Base-by-base conservation (phyloP, 805 yeast genomes). In the Brettanomyces bruxellensis region DNA sequence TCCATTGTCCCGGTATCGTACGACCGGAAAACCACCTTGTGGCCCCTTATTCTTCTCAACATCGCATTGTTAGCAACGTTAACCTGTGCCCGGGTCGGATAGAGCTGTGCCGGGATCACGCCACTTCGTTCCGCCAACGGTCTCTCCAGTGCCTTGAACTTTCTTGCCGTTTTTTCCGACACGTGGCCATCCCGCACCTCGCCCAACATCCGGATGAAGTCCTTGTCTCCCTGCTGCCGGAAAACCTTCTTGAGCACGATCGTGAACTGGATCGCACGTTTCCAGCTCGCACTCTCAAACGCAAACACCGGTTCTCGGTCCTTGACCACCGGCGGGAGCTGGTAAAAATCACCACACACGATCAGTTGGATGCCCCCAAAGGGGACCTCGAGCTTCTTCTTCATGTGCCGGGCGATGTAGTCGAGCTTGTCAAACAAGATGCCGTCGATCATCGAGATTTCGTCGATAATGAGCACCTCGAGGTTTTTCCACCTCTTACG, bases 331-430 rank as follows among this genome's bases (percentile, higher is more conserved):
- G 95, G 95, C 0, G 95, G 95, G 40, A 86, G 63, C 58, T 86
- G 95, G 59, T 77, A 85, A 59, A 86, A 86, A 60, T 86, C 95
- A 5, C 95, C 95, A 66, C 87, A 81, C 13, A 81, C 74, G 32
- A 86, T 73, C 14, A 86, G 56, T 55, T 86, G 95, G 23, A 86
- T 79, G 0, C 93, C 93, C 24, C 95, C 95, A 69, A 86, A 86
- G 1, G 95, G 90, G 14, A 36, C 42, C 7, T 36, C 37, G 7
- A 35, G 23, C 47, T 58, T 69, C 41, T 64, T 65, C 35, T 82
- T 64, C 7, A 85, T 47, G 23, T 60, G 64, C 52, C 74, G 70
- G 0, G 85, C 90, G 42, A 86, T 73, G 24, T 61, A 65, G 53
- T 84, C 78, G 45, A 86, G 61, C 54, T 82, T 83, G 54, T 83